A percentile compares a stretch with the other conserved stretches of the same genome.
Conservation (phyloP, 495 filamentous ascomycete species). For the Hypoxylon intermedium region DNA sequence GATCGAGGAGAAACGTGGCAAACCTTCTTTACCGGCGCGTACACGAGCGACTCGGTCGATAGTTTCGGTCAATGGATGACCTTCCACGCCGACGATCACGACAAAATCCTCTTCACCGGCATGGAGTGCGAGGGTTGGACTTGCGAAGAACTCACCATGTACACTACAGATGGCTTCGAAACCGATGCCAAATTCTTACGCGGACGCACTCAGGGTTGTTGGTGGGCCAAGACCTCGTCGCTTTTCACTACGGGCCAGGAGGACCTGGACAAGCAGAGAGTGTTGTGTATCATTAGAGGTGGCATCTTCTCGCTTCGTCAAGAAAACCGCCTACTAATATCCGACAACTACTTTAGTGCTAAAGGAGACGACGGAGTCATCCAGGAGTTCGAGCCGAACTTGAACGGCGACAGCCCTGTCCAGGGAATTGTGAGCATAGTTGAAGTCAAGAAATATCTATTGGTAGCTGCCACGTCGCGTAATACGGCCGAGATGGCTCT, state of each 20-base stretch:
- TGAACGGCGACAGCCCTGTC: conserved; percentile 74
- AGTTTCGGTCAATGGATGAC: conserved; percentile 57
- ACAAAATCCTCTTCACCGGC: conserved; percentile 82
- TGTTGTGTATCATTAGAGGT: conserved; percentile 80
- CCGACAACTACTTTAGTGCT: conserved; percentile 75
- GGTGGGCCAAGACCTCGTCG: conserved; percentile 79
- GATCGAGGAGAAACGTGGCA: conserved; percentile 83
- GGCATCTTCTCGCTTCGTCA: conserved; percentile 65
- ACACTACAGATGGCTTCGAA: conserved; percentile 85
- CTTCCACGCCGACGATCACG: conserved; percentile 81
- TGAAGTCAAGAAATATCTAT: conserved; percentile 80
- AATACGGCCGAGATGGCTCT: conserved; percentile 89
- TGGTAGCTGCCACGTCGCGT: conserved; percentile 78
- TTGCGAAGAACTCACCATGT: conserved; percentile 67
- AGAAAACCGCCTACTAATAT: conserved; percentile 77
- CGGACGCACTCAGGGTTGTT: conserved; percentile 71
- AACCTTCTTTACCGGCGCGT: conserved; percentile 66
- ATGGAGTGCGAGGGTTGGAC: conserved; percentile 67
- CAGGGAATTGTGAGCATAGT: conserved; percentile 78
- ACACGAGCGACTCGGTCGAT: conserved; percentile 51
- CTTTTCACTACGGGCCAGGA: conserved; percentile 71
- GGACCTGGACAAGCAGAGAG: conserved; percentile 65
- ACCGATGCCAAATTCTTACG: conserved; percentile 66
- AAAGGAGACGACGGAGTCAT: conserved; percentile 54
- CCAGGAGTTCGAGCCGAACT: conserved; percentile 71